Base-by-base conservation (phyloP, 306 rosid genomes). In the Echinosophora koreensis region DNA sequence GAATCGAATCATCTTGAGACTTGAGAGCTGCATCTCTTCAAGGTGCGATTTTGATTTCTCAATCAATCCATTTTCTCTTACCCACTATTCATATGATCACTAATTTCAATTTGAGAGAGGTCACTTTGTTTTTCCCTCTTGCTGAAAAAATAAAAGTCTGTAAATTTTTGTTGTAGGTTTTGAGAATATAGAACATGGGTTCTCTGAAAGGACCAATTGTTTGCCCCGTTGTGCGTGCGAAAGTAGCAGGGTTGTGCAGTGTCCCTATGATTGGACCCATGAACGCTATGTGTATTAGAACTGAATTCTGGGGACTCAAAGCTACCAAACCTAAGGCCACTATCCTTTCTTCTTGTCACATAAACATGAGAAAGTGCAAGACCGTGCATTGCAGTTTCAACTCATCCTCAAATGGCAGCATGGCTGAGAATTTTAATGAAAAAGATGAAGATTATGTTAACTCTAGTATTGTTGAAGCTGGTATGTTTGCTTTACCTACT, bases 401-500 rank as follows among this genome's bases (percentile, higher is more conserved):
- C 66, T 88, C 94, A 27, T 86, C 92, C 35, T 91, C 97, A 0
- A 74, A 89, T 56, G 97, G 86, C n/a, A 85, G 94, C 68, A 86
- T 69, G 79, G 91, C 92, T 2, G 94, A 89, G 81, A 89, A 86
- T 74, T 91, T 91, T 79, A 75, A 89, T 47, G 90, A 86, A 72
- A 89, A 89, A 9, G 92, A 91, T 73, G 94, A 84, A 64, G 94
- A 91, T 59, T 91, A 89, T 59, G 92, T 91, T 57, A 88, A 88
- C 84, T 91, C 94, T 12, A 89, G 88, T 54, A 82, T 91, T 51
- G 80, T 91, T 28, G 97, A 91, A 73, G 94, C 97, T 30, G 90
- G 97, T 91, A 86, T 71, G 88, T 57, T 49, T 34, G 14, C 0
- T 37, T 76, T 70, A 71, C 49, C 56, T 60, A 4, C 14, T 27